These are phyloP conservation scores for Colletotrichum chrysophilum DNA, from an alignment of 2,329 filamentous ascomycete genomes.

Conservation along the genomic window DNA sequence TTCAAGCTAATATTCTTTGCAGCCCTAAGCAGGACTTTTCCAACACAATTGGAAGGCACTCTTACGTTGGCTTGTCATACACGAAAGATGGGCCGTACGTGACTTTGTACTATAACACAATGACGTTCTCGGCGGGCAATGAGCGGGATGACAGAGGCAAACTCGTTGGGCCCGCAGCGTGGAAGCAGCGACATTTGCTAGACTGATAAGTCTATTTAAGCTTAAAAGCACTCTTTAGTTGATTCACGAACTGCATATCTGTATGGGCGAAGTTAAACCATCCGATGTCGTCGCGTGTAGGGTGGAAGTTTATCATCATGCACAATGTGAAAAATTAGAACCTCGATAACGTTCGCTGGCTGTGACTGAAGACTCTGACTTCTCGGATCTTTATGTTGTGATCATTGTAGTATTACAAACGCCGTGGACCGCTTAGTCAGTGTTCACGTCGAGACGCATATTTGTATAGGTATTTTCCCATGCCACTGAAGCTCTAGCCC, in stretches of 20 bases:
- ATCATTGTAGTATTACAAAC: neutral
- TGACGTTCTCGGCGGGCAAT: slow-evolving; percentile 3
- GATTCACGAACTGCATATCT: neutral
- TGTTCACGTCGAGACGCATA: neutral
- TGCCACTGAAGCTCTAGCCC: neutral
- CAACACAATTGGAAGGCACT: slow-evolving; percentile 9
- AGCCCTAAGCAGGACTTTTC: slow-evolving; percentile 11
- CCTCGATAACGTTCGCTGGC: neutral
- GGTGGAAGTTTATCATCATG: neutral
- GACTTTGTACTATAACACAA: slow-evolving; percentile 15
- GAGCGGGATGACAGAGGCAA: neutral
- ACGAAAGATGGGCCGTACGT: slow-evolving; percentile 2
- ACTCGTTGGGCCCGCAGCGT: slow-evolving; percentile 11
- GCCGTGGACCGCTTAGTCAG: neutral
- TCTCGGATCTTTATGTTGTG: neutral
- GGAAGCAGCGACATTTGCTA: slow-evolving; percentile 12
- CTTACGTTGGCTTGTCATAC: slow-evolving; percentile 10
- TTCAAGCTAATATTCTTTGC: neutral
- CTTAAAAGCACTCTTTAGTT: neutral
- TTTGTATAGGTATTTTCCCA: neutral
- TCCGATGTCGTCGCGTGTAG: neutral
- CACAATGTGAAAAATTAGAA: neutral
- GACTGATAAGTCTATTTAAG: neutral
- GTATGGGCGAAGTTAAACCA: neutral
- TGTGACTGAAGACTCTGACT: neutral